Base-by-base conservation (phyloP, 2,329 filamentous ascomycete genomes). In the Exophiala phaeomuriformis region DNA sequence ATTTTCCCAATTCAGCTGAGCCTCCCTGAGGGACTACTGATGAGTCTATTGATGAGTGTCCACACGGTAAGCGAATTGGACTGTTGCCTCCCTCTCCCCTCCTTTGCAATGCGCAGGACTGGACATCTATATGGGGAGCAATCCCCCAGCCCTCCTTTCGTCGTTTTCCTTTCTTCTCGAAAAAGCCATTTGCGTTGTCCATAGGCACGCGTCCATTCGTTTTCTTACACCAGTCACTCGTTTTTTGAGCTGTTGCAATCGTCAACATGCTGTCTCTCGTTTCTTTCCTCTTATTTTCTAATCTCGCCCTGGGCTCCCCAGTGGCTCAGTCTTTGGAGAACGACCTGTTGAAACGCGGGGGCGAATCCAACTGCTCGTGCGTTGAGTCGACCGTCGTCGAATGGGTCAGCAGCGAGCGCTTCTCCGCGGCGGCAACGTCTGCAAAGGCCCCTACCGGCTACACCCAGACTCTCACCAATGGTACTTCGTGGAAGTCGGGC, bases 241-340 rank as follows among this genome's bases (percentile, higher is more conserved):
- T 49, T 29, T 41, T 45, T 28, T 49, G 56, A 58, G 58, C 56
- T 53, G 47, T 58, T 56, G 58, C 53, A 31, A 41, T 32, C 33
- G 51, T 50, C 58, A 60, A 58, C 45, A 60, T 60, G 58, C 58
- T 56, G 58, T 51, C 58, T 55, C 49, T 60, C 58, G 28, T 58
- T 60, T 52, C 47, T 49, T 45, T 60, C 32, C 40, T 60, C 41
- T 45, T 55, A 19, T 53, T 58, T 30, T 51, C 52, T 56, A 48
- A 55, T 60, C 44, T 55, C 19, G 53, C 47, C 7, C 51, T 52
- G 30, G 56, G 52, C 46, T 51, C 55, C 30, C 52, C 39, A 46
- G 49, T 10, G 46, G 45, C 12, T 43, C 8, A 47, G 42, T 47
- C 50, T 9, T 42, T 35, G 46, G 55, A 48, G 41, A 51, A 35